Percentiles rank a stretch among this genome's conserved stretches.
phyloP scores from a whole-genome alignment of 352 stramenopile species.

The Phytophthora foliorum region DNA sequence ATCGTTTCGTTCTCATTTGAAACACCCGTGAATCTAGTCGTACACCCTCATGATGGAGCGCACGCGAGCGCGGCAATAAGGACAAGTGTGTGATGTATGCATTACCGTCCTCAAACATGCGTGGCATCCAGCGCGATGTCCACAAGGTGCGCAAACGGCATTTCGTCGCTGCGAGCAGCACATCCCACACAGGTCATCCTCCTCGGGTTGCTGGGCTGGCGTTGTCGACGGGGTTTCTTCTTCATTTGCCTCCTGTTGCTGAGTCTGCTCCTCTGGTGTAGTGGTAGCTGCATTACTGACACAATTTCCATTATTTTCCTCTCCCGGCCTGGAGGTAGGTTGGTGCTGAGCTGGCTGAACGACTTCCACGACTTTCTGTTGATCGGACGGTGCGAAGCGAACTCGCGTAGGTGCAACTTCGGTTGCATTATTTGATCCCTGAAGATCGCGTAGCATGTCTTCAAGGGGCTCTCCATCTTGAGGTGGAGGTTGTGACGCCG shows the following conservation, averaged over 20 bases:
- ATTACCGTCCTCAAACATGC: constrained; percentile 52
- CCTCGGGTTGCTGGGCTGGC: constrained; percentile 3
- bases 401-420: constrained; percentile 3
- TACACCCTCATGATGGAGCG: constrained; percentile 60
- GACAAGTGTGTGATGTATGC: constrained; percentile 42
- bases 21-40: no score
- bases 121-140: constrained; percentile 60
- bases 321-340: constrained; percentile 6
- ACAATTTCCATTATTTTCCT: constrained; percentile 2
- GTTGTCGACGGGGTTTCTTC: not conserved
- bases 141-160: constrained; percentile 64
- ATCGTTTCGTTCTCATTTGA: no score
- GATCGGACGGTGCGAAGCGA: constrained; percentile 22
- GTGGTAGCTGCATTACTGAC: not conserved
- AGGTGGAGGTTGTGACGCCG: not conserved
- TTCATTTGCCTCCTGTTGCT: not conserved
- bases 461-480: constrained; percentile 33
- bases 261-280: not conserved
- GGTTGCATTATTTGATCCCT: constrained; percentile 6
- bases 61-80: constrained; percentile 56
- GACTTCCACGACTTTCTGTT: constrained; percentile 27
- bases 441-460: constrained; percentile 35
- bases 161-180: constrained; percentile 56
- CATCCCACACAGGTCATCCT: constrained; percentile 51
- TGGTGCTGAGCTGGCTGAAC: constrained; percentile 19